Base-by-base conservation (phyloP, 2,329 filamentous ascomycete genomes). In the Exutisphaerella laricina region DNA sequence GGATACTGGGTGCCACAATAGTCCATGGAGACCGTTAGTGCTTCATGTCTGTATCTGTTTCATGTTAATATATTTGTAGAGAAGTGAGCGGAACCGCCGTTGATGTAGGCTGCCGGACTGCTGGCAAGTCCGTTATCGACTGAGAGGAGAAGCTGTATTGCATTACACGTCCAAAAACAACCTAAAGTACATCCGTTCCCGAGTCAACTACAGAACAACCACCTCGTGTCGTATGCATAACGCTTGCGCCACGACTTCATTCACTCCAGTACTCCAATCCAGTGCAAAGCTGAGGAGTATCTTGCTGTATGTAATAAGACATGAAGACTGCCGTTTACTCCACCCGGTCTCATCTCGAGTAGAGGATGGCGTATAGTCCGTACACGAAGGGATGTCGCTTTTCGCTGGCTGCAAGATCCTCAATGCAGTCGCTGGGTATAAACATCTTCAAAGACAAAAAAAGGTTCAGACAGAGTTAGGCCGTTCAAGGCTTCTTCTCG, bases 401-500 rank as follows among this genome's bases (percentile, higher is more conserved):
- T 53, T 43, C 16, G 37, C 43, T 43, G 43, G 34, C 46, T 41
- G 39, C 25, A 30, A 38, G 16, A 21, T 25, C 21, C 42, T 28
- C 39, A 36, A 30, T 37, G 43, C 38, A 42, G 36, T 43, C 43
- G 46, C 49, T 45, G 49, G 51, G 51, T 52, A 52, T 50, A 48
- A 47, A 50, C 26, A 41, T 45, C 45, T 46, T 50, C 37, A 45
- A 45, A 49, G 35, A 16, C 32, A 39, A 31, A 39, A 22, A 32
- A 45, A 43, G 28, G 30, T 41, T 25, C 16, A 28, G 18, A 18
- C 32, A 23, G 32, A 34, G 18, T 45, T 21, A 40, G 34, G 34
- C 35, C 43, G 39, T 67, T 71, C 70, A 77, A 55, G 66, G 70
- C 80, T 88, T 88, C 77, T 85, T 85, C 74, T 88, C 81, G 55